Conservation (phyloP, 2,329 filamentous ascomycete species). For the Acarospora socialis region DNA sequence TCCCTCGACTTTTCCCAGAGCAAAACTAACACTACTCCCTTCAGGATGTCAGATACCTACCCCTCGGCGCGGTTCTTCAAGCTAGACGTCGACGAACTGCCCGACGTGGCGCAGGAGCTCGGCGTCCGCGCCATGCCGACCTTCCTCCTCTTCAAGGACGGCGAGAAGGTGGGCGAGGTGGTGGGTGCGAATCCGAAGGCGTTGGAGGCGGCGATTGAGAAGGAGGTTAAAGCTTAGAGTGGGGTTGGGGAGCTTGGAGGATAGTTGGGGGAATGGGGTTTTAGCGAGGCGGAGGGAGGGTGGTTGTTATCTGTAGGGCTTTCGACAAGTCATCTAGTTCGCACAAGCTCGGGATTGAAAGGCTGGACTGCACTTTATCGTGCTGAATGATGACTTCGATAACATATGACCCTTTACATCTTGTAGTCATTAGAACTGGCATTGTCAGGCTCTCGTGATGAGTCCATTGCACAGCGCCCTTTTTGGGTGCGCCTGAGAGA, state of each 20-base stretch:
- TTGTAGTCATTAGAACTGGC: too few species aligned
- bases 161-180: conserved; percentile 56
- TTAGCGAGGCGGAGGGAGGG: neutral
- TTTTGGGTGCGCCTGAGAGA: too few species aligned
- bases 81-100: conserved; percentile 75
- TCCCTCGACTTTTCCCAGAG: conserved; percentile 12
- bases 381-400: too few species aligned
- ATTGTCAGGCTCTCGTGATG: too few species aligned
- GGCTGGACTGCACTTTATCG: too few species aligned
- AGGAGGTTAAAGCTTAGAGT: conserved; percentile 2
- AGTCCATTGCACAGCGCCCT: too few species aligned
- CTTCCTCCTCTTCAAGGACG: conserved; percentile 72
- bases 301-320: too few species aligned
- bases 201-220: conserved; percentile 34
- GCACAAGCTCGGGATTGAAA: too few species aligned
- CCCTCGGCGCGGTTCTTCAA: conserved; percentile 62
- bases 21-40: neutral
- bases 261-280: neutral
- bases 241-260: neutral
- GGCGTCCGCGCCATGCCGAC: conserved; percentile 85
- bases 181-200: conserved; percentile 66
- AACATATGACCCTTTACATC: too few species aligned
- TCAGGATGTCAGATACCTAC: conserved; percentile 46
- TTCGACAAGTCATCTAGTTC: too few species aligned
- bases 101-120: conserved; percentile 61